phyloP scores from a whole-genome alignment of 306 rosid species.

The Prunus persica region Prunus_persica_NCBIv2 NC_034015.1:13997001-13997500 shows the following conservation, averaged over 20 bases:
- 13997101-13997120: not conserved
- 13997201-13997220: not conserved
- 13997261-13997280: not conserved
- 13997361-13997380: too few relatives aligned
- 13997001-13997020: not conserved
- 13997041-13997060: not conserved
- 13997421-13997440: too few relatives aligned
- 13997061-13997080: not conserved
- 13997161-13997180: not conserved
- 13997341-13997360: too few relatives aligned
- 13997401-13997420: too few relatives aligned
- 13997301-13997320: not conserved
- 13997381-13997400: too few relatives aligned
- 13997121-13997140: not conserved
- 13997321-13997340: too few relatives aligned
- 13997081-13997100: not conserved
- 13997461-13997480: too few relatives aligned
- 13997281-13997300: not conserved
- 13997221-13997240: not conserved
- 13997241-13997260: not conserved
- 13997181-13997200: not conserved
- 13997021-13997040: not conserved
- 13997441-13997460: too few relatives aligned
- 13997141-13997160: not conserved
- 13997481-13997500: too few relatives aligned